Evolutionary conservation across 176 grass and related monocot genomes (phyloP), one percentile per base, ranked within the genome.

Genomic region (Eleusine indica): DNA sequence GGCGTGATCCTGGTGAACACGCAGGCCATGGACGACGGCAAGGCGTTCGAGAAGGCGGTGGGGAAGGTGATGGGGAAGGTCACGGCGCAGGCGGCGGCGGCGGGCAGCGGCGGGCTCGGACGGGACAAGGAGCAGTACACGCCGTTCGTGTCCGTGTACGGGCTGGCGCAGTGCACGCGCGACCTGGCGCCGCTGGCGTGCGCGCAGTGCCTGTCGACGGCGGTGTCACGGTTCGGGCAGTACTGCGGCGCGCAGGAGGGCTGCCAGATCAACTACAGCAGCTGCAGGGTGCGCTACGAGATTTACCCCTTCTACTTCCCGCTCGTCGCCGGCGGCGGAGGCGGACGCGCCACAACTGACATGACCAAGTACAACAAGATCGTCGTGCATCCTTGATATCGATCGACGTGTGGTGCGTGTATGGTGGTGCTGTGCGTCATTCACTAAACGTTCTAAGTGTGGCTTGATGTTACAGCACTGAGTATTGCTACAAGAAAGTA

Each of bases 271-370:
- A 79, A 86, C 70, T 94, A 94, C 67, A 94, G 92, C 82, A 94
- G 88, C 83, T 94, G 88, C 67, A 84, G 84, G 56, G 86, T 89
- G 71, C 89, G 92, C 66, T 94, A 94, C 83, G 92, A 94, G 89
- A 94, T 94, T 19, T 94, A 94, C 73, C 92, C 92, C 0, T 94
- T 94, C 78, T 91, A 86, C 77, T 89, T 94, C 88, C 92, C 92
- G 6, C 88, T 94, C 14, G 83, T 71, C 80, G 38, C 30, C 29
- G 32, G 44, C 48, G 7, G 42, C 58, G 60, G n/a, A 12, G 75
- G n/a, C 12, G 75, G n/a, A 1, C 39, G 19, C 11, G 44, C 80
- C 60, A 44, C 76, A 37, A 86, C 80, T 18, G 79, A 89, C 3
- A 84, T 85, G 89, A 72, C 81, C 1, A 83, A 82, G 77, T 83